phyloP scores from a whole-genome alignment of 257 asterid species.

The Capsicum rhomboideum region DNA sequence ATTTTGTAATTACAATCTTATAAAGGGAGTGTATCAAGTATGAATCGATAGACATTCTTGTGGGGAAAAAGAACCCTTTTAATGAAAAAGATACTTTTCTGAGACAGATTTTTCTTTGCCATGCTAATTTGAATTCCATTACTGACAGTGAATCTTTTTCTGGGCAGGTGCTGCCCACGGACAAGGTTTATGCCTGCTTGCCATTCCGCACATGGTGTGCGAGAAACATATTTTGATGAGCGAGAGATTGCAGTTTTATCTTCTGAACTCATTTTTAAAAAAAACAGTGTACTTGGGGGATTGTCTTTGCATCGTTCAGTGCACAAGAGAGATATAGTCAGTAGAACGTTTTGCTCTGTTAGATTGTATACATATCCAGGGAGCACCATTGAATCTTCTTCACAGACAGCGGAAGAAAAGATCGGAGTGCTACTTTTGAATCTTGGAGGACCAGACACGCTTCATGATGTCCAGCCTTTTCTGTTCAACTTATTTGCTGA shows the following conservation, averaged over 20 bases:
- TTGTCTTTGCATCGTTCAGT: constrained; percentile 21
- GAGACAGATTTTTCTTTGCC: neutral
- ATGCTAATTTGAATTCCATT: neutral
- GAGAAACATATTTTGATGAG: neutral
- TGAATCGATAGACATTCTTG: neutral
- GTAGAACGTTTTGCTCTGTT: constrained; percentile 40
- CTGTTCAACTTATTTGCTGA: constrained; percentile 87
- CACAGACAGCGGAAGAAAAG: constrained; percentile 49
- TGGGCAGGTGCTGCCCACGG: constrained; percentile 35
- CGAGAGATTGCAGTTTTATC: constrained; percentile 6
- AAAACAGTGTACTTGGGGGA: constrained; percentile 13
- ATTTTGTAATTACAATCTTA: neutral
- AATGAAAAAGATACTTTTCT: neutral
- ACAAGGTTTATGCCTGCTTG: constrained; percentile 21
- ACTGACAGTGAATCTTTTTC: neutral
- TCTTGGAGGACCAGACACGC: constrained; percentile 95
- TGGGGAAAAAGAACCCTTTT: neutral
- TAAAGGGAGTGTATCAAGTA: too few species aligned
- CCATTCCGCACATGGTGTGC: constrained; percentile 3
- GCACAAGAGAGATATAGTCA: constrained; percentile 22
- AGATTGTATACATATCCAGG: constrained; percentile 37
- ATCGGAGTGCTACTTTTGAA: constrained; percentile 83
- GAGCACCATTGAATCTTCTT: constrained; percentile 18
- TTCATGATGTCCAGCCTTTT: constrained; percentile 91
- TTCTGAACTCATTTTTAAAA: constrained; percentile 15